Conservation (phyloP, 2,329 filamentous ascomycete genomes). For the Colletotrichum truncatum region DNA sequence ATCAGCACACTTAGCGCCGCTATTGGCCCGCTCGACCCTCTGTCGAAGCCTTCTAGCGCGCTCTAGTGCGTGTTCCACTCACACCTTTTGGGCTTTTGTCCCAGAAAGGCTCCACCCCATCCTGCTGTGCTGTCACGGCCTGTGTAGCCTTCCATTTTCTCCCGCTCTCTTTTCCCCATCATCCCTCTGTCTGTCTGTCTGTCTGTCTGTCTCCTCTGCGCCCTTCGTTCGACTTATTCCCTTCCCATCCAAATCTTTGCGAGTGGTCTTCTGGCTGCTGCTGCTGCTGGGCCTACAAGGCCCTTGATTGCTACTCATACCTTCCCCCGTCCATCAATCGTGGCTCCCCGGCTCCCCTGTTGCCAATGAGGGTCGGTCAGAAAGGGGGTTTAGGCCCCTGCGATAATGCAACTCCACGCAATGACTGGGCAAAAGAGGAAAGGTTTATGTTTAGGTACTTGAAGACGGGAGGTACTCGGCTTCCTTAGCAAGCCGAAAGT, state of each 20-base stretch:
- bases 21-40: conserved; percentile 3
- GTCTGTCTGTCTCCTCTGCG: not conserved
- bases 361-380: too few species aligned
- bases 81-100: not conserved
- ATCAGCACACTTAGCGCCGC: not conserved
- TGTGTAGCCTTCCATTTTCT: not conserved
- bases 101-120: not conserved
- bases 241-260: too few species aligned
- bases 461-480: not conserved
- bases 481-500: conserved; percentile 1
- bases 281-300: too few species aligned
- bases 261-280: too few species aligned
- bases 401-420: not conserved
- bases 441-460: not conserved
- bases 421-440: not conserved
- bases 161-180: not conserved
- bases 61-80: conserved; percentile 2
- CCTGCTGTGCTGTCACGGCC: not conserved
- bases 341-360: too few species aligned
- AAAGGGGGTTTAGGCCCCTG: not conserved
- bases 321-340: too few species aligned
- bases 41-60: conserved; percentile 27
- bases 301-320: too few species aligned
- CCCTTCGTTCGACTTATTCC: not conserved
- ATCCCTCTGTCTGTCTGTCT: conserved; percentile 8